Percentiles rank a stretch among this genome's conserved stretches.
Evolutionary conservation across 768 basidiomycete species (phyloP).

Genomic region (Aureoboletus auriporus): DNA sequence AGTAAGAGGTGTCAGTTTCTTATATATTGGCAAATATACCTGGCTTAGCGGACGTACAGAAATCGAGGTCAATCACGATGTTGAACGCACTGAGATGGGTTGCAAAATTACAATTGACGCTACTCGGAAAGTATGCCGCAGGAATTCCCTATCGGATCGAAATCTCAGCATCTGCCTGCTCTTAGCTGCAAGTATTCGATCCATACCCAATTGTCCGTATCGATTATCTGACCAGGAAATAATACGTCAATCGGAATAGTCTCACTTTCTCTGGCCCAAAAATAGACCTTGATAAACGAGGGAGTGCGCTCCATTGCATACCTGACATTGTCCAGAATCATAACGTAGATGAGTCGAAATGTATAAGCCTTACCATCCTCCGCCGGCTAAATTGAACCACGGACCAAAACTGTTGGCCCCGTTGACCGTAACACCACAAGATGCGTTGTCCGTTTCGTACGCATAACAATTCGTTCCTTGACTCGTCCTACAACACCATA

Average conservation of each 20-base stretch:
- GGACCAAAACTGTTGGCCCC: conserved; percentile 30
- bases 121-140: conserved; percentile 54
- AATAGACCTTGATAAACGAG: conserved; percentile 36
- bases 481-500: conserved; percentile 12
- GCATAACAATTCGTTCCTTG: conserved; percentile 29
- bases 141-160: conserved; percentile 46
- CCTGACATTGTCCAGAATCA: conserved; percentile 11
- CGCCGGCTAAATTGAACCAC: conserved; percentile 31
- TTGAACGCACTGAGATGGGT: conserved; percentile 53
- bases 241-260: conserved; percentile 32
- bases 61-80: conserved; percentile 55
- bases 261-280: conserved; percentile 32
- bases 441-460: conserved; percentile 23
- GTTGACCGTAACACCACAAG: conserved; percentile 30
- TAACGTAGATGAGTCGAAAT: background rate
- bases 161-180: background rate
- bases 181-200: background rate
- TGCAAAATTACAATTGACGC: conserved; percentile 51
- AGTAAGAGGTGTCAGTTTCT: background rate
- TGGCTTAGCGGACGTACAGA: conserved; percentile 15
- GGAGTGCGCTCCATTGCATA: conserved; percentile 35
- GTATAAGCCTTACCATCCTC: conserved; percentile 29
- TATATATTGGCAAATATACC: background rate
- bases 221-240: conserved; percentile 12
- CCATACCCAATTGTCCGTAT: conserved; percentile 26